A percentile compares a stretch with the other conserved stretches of the same genome.
Conservation (phyloP, 257 asterid species). For the Lycium ferocissimum region DNA sequence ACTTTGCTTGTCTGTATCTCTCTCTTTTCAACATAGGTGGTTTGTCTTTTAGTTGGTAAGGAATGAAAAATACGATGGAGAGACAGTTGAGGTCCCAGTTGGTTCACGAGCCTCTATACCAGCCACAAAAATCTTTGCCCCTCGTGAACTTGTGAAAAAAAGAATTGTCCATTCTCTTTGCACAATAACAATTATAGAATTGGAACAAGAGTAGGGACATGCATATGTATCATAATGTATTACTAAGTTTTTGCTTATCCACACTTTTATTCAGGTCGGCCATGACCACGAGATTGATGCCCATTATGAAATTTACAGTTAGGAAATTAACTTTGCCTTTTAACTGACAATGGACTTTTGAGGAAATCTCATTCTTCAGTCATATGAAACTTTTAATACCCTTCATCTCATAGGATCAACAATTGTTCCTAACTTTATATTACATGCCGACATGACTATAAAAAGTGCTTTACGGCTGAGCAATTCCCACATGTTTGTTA, state of each 20-base stretch:
- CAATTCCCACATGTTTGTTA: background rate
- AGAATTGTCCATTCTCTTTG: background rate
- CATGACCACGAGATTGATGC: background rate
- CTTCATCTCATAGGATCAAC: background rate
- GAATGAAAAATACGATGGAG: conserved; percentile 25
- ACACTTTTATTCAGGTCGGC: conserved; percentile 16
- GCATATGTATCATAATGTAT: background rate
- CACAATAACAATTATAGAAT: background rate
- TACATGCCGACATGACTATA: background rate
- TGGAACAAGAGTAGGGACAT: background rate
- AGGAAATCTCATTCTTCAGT: background rate
- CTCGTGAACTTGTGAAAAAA: conserved; percentile 19
- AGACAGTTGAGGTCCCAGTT: conserved; percentile 37
- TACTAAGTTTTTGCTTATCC: background rate
- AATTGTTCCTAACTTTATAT: background rate
- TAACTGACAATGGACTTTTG: conserved; percentile 14
- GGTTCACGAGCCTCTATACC: conserved; percentile 44
- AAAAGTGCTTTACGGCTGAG: background rate
- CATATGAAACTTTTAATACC: background rate
- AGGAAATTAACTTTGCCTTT: background rate
- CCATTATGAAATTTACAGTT: conserved; percentile 2
- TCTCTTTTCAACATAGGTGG: background rate
- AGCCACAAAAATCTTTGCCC: background rate
- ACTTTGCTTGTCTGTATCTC: background rate
- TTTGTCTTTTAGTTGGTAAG: conserved; percentile 29